Base-by-base conservation (phyloP, 768 basidiomycete genomes). In the Rickenella mellea region DNA sequence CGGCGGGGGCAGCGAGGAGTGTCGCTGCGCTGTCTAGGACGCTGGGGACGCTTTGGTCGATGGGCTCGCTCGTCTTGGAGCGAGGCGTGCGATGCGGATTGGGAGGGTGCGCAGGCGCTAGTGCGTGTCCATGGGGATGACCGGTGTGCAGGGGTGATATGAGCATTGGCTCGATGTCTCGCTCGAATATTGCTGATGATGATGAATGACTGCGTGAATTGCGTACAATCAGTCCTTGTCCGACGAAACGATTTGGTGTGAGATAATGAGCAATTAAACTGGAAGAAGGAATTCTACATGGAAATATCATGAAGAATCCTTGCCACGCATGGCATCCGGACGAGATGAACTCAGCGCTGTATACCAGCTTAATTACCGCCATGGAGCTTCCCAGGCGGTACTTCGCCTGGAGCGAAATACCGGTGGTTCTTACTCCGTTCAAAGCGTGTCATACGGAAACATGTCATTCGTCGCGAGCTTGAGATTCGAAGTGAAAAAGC, bases 121-220 rank as follows among this genome's bases (percentile, higher is more conserved):
- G n/a, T n/a, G n/a, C n/a, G n/a, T n/a, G n/a, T n/a, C n/a, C n/a
- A 57, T 50, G 67, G 48, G 66, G 51, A 58, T 64, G 52, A 62
- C 59, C 39, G 43, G 25, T 22, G 39, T 30, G 26, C 55, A 47
- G 61, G 45, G 53, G 71, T 26, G 62, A 71, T 51, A 57, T 54
- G 0, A 55, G 52, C 1, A 62, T 41, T 12, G 80, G 80, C 50
- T 91, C 89, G 48, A 93, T 89, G 57, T 93, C 89, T 27, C 89
- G 78, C 61, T 93, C 89, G 46, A 93, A 93, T 44, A 92, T 93
- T 27, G 89, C 88, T 1, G 87, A 90, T 0, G 85, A 86, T 0
- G 85, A 86, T 0, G 86, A 90, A 52, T 85, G 76, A 39, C 63
- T 66, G 50, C 42, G 35, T 43, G 15, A 30, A 30, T 8, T 36